phyloP scores from a whole-genome alignment of 768 basidiomycete genomes.

The Cytidiella melzeri region DNA sequence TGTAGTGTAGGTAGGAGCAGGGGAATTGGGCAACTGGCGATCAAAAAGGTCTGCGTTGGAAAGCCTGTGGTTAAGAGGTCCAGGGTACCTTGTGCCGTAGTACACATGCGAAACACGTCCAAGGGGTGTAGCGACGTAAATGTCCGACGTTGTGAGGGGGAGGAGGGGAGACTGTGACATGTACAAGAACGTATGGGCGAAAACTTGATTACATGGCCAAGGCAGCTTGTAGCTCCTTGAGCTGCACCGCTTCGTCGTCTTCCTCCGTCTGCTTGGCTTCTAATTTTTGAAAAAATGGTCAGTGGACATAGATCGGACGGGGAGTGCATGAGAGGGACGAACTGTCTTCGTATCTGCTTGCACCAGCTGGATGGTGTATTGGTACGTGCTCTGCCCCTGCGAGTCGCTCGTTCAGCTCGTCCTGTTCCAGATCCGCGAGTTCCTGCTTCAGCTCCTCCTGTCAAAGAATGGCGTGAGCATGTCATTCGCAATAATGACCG shows the following conservation, averaged over 20 bases:
- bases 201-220: constrained; percentile 63
- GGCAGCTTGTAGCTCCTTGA: constrained; percentile 82
- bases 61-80: no score
- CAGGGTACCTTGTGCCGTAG: no score
- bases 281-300: constrained; percentile 14
- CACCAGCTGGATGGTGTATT: constrained; percentile 68
- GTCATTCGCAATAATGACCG: constrained; percentile 1
- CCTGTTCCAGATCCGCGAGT: constrained; percentile 83
- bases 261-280: constrained; percentile 49
- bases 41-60: background rate
- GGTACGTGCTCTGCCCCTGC: constrained; percentile 87
- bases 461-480: background rate
- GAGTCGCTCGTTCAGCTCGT: constrained; percentile 78
- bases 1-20: background rate
- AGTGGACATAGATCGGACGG: constrained; percentile 5
- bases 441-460: constrained; percentile 78
- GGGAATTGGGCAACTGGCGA: no score
- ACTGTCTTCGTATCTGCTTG: constrained; percentile 45
- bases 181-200: no score
- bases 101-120: no score
- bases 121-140: no score
- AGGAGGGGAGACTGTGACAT: no score
- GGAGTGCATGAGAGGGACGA: constrained; percentile 24
- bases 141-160: no score
- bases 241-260: constrained; percentile 88